These are phyloP conservation scores for Skeletonema marinoi DNA, from an alignment of 108 stramenopile species.

Conservation along the genomic window DNA sequence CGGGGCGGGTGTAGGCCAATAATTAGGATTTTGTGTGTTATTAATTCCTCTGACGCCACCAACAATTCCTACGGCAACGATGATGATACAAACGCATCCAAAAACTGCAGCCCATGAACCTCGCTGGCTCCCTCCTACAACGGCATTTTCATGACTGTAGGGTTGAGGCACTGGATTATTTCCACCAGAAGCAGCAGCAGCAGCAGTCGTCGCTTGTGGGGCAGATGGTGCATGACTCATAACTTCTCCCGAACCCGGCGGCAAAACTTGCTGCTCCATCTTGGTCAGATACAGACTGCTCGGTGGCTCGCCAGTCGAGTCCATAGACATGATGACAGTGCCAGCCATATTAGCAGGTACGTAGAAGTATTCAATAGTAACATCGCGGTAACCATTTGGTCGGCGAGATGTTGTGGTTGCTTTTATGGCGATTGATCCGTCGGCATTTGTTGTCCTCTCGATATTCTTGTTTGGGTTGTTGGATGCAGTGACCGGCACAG, in stretches of 20 bases:
- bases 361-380: constrained; percentile 3
- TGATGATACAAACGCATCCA: not conserved
- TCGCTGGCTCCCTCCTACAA: not conserved
- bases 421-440: constrained; percentile 15
- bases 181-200: not conserved
- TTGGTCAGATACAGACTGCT: constrained; percentile 26
- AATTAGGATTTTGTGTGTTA: not conserved
- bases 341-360: not conserved
- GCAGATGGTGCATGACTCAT: constrained; percentile 12
- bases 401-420: not conserved
- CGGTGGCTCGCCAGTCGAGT: constrained; percentile 15
- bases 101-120: not conserved
- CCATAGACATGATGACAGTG: constrained; percentile 4
- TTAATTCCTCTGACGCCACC: not conserved
- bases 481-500: not conserved
- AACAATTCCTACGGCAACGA: not conserved
- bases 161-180: not conserved
- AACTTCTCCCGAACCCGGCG: constrained; percentile 3
- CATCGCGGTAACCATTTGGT: constrained; percentile 10
- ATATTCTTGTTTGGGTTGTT: not conserved
- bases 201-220: not conserved
- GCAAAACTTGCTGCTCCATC: constrained; percentile 17
- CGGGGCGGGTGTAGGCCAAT: not conserved
- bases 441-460: constrained; percentile 13
- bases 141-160: not conserved